phyloP scores from a whole-genome alignment of 257 asterid genomes.

The Capsicum pubescens region DNA sequence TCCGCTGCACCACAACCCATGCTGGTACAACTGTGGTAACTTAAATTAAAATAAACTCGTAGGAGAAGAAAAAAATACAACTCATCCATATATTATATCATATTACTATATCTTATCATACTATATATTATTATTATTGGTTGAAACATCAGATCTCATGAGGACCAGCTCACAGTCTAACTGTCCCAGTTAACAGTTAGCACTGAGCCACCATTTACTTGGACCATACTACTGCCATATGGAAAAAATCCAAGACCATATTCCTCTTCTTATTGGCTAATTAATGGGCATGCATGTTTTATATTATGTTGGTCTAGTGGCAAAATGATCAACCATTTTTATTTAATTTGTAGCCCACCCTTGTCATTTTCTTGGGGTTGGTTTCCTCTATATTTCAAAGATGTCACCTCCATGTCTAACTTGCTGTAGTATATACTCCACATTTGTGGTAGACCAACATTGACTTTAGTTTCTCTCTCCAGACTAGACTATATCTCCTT shows the following conservation, averaged over 20 bases:
- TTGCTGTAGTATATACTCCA: background rate
- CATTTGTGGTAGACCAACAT: background rate
- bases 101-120: background rate
- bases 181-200: background rate
- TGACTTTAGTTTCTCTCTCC: background rate
- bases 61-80: background rate
- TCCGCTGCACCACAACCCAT: no score
- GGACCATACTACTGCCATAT: conserved; percentile 1
- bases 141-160: background rate
- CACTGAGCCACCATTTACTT: conserved; percentile 11
- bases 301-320: background rate
- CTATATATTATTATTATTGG: background rate
- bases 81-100: background rate
- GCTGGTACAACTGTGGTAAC: background rate
- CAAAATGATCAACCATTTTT: background rate
- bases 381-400: background rate
- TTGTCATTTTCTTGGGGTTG: conserved; percentile 17
- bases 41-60: background rate
- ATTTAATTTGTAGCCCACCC: background rate
- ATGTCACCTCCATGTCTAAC: background rate
- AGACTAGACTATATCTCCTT: no score
- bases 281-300: background rate
- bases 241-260: background rate
- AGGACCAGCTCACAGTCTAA: conserved; percentile 21
- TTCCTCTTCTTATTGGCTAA: background rate